A percentile compares a stretch with the other conserved stretches of the same genome.
These are phyloP conservation scores for Cystofilobasidium capitatum DNA, from an alignment of 768 basidiomycete species.

Conservation along the genomic window DNA sequence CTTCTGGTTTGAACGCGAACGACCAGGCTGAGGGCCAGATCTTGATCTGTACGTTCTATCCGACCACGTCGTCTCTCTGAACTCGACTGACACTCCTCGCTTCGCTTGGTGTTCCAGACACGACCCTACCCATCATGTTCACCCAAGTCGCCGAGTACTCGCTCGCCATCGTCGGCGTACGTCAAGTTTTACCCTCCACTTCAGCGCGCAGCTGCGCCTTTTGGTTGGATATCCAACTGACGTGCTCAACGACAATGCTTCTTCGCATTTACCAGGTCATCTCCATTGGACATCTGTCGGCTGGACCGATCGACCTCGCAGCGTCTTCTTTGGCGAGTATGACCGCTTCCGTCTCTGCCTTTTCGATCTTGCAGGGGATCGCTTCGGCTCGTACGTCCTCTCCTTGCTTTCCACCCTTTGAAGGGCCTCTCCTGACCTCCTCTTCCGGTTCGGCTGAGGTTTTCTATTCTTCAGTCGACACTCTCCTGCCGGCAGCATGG, in stretches of 20 bases:
- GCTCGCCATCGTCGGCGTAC: constrained; percentile 62
- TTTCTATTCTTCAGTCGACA: constrained; percentile 52
- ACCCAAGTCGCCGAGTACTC: constrained; percentile 54
- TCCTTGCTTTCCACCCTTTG: neutral
- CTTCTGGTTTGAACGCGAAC: too few relatives aligned
- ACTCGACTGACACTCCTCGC: neutral
- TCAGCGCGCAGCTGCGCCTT: too few relatives aligned
- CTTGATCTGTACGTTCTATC: neutral
- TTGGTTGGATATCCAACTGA: too few relatives aligned
- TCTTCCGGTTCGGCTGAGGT: neutral
- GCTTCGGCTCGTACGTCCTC: constrained; percentile 51
- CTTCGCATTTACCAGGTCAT: constrained; percentile 42
- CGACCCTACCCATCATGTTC: constrained; percentile 23
- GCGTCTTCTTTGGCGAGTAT: constrained; percentile 51
- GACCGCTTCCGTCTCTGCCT: constrained; percentile 51
- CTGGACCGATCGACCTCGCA: constrained; percentile 74
- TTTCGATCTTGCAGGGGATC: constrained; percentile 72
- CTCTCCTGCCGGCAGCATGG: constrained; percentile 89
- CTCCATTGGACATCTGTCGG: constrained; percentile 67
- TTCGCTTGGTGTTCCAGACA: neutral
- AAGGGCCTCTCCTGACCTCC: neutral
- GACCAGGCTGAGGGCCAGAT: constrained; percentile 20
- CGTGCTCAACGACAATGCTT: neutral
- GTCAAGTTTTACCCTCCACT: neutral
- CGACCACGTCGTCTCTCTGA: neutral